Evolutionary conservation across 2,329 filamentous ascomycete genomes (phyloP).

Genomic region (Xylariaceae sp.): DNA sequence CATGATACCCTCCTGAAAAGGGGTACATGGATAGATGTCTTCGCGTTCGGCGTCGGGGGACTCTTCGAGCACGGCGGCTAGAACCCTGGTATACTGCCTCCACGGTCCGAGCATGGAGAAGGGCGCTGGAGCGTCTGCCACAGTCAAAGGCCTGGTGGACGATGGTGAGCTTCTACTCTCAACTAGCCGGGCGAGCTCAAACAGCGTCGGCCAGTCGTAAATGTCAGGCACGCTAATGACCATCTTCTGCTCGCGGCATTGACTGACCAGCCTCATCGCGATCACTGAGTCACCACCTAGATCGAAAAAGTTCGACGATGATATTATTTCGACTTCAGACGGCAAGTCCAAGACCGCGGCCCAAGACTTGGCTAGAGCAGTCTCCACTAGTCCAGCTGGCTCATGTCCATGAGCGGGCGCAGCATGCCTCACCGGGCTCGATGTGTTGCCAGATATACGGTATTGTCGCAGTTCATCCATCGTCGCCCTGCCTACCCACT

Average conservation of each 20-base stretch:
- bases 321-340: background rate
- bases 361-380: background rate
- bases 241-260: background rate
- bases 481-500: background rate
- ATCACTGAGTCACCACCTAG: background rate
- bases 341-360: background rate
- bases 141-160: background rate
- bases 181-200: background rate
- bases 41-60: background rate
- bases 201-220: background rate
- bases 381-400: background rate
- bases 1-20: background rate
- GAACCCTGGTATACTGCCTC: background rate
- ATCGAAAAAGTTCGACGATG: background rate
- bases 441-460: background rate
- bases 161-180: background rate
- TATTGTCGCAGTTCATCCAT: background rate
- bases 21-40: slow-evolving; percentile 1
- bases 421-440: background rate
- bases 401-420: background rate
- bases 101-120: background rate
- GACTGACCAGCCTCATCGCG: background rate
- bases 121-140: background rate
- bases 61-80: background rate
- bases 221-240: background rate